phyloP scores from a whole-genome alignment of 2,329 filamentous ascomycete species.

The Xylariaceae sp. region DNA sequence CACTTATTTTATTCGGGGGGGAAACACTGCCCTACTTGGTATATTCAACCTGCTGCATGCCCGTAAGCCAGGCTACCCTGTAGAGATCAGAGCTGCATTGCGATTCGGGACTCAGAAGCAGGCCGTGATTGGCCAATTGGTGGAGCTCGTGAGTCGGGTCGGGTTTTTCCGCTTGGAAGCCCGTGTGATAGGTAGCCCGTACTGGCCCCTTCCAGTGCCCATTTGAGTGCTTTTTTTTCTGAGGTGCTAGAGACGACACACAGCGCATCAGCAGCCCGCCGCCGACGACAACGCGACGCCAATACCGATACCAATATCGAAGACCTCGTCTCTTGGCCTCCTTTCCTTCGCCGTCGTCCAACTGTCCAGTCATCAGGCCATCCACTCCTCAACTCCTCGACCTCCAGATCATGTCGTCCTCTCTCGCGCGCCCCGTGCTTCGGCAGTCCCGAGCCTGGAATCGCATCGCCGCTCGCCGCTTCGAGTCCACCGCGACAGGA shows the following conservation, averaged over 20 bases:
- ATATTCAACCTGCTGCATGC: no score
- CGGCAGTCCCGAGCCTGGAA: slow-evolving; percentile 36
- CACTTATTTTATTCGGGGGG: no score
- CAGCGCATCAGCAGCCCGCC: slow-evolving; percentile 24
- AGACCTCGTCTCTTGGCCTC: neutral
- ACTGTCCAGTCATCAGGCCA: slow-evolving; percentile 15
- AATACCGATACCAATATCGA: no score
- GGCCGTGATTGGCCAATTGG: slow-evolving; percentile 11
- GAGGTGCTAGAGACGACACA: slow-evolving; percentile 17
- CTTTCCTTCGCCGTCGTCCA: slow-evolving; percentile 4
- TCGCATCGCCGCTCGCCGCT: slow-evolving; percentile 49
- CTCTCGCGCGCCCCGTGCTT: slow-evolving; percentile 31
- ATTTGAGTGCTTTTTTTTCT: slow-evolving; percentile 47
- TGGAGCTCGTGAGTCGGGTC: slow-evolving; percentile 19
- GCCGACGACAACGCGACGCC: slow-evolving; percentile 23
- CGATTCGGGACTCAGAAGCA: no score
- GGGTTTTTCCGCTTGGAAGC: slow-evolving; percentile 29
- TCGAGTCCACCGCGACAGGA: slow-evolving; percentile 54
- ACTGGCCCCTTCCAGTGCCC: slow-evolving; percentile 10
- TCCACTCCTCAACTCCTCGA: slow-evolving; percentile 7
- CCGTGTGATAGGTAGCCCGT: slow-evolving; percentile 24
- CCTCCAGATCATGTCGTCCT: slow-evolving; percentile 26
- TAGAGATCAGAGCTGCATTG: no score
- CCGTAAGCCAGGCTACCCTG: no score
- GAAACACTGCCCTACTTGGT: no score